Base-by-base conservation (phyloP, 2,329 filamentous ascomycete species). In the Penicillium hesseltinei region DNA sequence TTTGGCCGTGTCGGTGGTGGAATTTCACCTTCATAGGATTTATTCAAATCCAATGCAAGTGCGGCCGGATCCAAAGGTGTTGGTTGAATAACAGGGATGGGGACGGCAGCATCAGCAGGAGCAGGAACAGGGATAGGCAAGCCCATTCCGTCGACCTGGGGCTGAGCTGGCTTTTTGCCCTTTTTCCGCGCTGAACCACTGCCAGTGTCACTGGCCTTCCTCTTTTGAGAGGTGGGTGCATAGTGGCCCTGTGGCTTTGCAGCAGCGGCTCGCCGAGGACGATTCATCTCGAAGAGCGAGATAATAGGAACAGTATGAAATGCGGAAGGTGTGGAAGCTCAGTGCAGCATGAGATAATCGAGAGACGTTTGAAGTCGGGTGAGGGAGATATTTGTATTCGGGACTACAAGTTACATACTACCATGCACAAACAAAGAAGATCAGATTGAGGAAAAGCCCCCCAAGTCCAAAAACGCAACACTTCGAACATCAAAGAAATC, bases 231-330 rank as follows among this genome's bases (percentile, higher is more conserved):
- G 17, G 33, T 15, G 15, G 15, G 5, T 3, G 33, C 23, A 27
- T 49, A 49, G 21, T 49, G 33, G n/a, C 33, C 33, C 23, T 3
- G 0, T 19, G 33, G 47, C 11, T 49, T 49, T 15, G 13, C 1
- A 19, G 47, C 23, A 27, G 47, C 23, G 11, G 33, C 47, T 38
- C 47, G 23, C 10, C 33, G 47, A 27, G 47, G 33, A 39, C 33
- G 47, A 19, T 2, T 1, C 47, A 49, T 49, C 19, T 19, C 1
- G 17, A 27, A 19, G 17, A 25, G 4, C 19, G 23, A 27, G 23
- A 39, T 38, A 10, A 38, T 33, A 17, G 3, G 1, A 23, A 17
- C 1, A 2, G 7, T 33, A 46, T 23, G 19, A 46, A 5, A 21
- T 9, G 7, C 4, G 10, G 4, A 2, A 21, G 11, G 13, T 10